Conservation (phyloP, 176 grass and related monocot genomes). For the Aegilops umbellulata region DNA sequence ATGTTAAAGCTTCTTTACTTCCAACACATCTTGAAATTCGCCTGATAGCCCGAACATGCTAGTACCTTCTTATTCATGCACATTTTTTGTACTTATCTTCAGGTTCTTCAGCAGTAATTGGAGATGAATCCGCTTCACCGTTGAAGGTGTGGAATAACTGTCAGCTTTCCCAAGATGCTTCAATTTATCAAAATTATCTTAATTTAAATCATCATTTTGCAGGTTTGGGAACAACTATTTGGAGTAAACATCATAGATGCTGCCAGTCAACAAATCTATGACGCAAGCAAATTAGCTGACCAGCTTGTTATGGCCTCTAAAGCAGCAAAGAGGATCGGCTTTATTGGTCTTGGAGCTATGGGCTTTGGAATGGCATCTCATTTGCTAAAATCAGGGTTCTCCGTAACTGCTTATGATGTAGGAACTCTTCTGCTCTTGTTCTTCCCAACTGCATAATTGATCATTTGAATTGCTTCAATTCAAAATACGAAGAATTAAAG, state of each 20-base stretch:
- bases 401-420: conserved; percentile 86
- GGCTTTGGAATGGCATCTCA: conserved; percentile 96
- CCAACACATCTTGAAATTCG: neutral
- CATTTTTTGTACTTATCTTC: conserved; percentile 32
- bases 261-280: conserved; percentile 67
- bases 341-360: conserved; percentile 99
- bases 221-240: conserved; percentile 86
- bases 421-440: conserved; percentile 35
- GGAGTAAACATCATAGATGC: conserved; percentile 80
- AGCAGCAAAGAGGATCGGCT: conserved; percentile 70
- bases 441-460: neutral
- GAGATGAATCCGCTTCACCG: conserved; percentile 48
- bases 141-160: conserved; percentile 59
- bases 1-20: conserved; percentile 16
- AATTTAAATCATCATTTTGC: conserved; percentile 30
- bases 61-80: conserved; percentile 22
- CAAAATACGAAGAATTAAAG: conserved; percentile 23
- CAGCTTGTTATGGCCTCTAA: conserved; percentile 60
- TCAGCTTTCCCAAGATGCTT: conserved; percentile 28
- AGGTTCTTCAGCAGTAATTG: conserved; percentile 62
- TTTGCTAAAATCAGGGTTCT: conserved; percentile 91
- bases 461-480: neutral
- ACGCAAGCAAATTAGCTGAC: conserved; percentile 62
- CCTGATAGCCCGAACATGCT: neutral
- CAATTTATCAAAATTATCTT: conserved; percentile 17